Evolutionary conservation across 192 early-diverging fungal species (phyloP).

Genomic region (Backusella parvicylindrica): DNA sequence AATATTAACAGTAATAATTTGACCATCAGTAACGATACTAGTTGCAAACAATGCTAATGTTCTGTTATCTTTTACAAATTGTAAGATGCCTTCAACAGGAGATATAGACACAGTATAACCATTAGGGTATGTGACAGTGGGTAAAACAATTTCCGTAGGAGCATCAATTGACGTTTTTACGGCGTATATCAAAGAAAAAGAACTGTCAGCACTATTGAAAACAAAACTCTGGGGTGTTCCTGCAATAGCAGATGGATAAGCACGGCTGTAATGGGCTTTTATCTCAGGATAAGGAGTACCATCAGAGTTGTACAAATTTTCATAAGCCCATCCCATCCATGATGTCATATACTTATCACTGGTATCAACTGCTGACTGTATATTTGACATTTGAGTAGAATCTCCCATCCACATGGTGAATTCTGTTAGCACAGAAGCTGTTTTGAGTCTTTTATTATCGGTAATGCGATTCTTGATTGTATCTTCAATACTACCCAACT

Average conservation of each 20-base stretch:
- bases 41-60: background rate
- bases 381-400: conserved; percentile 25
- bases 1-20: background rate
- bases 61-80: background rate
- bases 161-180: conserved; percentile 29
- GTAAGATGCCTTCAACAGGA: background rate
- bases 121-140: background rate
- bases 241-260: conserved; percentile 39
- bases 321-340: conserved; percentile 59
- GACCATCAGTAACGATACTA: background rate
- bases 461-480: conserved; percentile 37
- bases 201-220: conserved; percentile 32
- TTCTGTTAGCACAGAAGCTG: conserved; percentile 51
- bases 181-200: conserved; percentile 35
- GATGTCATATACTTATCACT: conserved; percentile 46
- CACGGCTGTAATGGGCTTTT: conserved; percentile 31
- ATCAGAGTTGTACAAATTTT: conserved; percentile 36
- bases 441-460: conserved; percentile 43
- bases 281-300: conserved; percentile 23
- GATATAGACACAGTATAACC: background rate
- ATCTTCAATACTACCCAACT: conserved; percentile 33
- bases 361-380: conserved; percentile 35
- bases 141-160: conserved; percentile 22
- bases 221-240: conserved; percentile 33
- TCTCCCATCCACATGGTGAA: conserved; percentile 46